phyloP scores from a whole-genome alignment of 2,329 filamentous ascomycete genomes.

The Teratosphaeria destructans region DNA sequence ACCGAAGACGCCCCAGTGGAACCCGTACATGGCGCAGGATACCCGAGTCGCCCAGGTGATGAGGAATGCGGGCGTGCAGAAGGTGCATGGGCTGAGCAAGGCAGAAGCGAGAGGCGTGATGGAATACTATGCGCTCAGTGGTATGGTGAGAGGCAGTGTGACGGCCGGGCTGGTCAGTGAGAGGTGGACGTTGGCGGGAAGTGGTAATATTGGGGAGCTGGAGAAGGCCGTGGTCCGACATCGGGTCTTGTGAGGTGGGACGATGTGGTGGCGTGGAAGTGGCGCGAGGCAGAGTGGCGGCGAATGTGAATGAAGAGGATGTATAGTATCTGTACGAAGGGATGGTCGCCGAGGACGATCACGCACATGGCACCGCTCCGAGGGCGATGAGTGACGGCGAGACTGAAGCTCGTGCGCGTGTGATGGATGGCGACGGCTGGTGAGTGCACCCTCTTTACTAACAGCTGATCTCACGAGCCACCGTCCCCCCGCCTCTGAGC shows the following conservation, averaged over 20 bases:
- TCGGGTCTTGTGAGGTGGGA: constrained; percentile 19
- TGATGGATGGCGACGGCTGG: background rate
- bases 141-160: constrained; percentile 60
- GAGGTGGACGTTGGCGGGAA: constrained; percentile 74
- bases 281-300: background rate
- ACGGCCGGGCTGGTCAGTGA: constrained; percentile 63
- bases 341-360: background rate
- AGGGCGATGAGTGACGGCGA: background rate
- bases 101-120: constrained; percentile 67
- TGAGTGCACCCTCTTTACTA: background rate
- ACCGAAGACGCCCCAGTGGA: constrained; percentile 30
- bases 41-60: constrained; percentile 39
- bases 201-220: constrained; percentile 76
- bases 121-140: constrained; percentile 89
- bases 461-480: background rate
- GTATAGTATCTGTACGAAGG: background rate
- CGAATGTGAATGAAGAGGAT: background rate
- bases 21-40: constrained; percentile 45
- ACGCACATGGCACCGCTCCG: too few species aligned
- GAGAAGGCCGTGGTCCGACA: constrained; percentile 53
- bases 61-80: constrained; percentile 35
- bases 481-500: background rate
- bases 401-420: background rate
- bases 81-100: constrained; percentile 59
- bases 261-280: background rate